Conservation (phyloP, 345 rosid species). For the Brassica juncea region DNA sequence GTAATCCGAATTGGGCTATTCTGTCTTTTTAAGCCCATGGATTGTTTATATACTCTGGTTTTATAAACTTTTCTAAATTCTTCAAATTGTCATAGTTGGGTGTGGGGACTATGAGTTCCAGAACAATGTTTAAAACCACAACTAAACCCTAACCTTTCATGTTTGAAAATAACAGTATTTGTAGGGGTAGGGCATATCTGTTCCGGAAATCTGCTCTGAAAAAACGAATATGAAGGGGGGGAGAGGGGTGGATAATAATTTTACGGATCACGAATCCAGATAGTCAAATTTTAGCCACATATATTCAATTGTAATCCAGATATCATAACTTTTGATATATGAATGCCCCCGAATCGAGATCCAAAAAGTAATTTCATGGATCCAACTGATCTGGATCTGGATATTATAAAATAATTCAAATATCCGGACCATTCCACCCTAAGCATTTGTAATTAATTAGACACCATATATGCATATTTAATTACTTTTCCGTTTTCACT, state of each 20-base stretch:
- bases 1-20: neutral
- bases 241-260: too few species aligned
- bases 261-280: too few species aligned
- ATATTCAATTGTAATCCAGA: too few species aligned
- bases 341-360: neutral
- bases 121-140: neutral
- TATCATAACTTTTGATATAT: too few species aligned
- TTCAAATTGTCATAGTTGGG: neutral
- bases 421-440: neutral
- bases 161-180: neutral
- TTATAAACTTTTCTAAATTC: neutral
- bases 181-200: neutral
- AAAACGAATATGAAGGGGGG: too few species aligned
- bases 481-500: neutral
- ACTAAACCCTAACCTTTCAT: neutral
- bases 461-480: neutral
- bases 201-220: neutral
- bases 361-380: neutral
- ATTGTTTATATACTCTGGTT: neutral
- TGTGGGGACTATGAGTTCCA: neutral
- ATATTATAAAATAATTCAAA: too few species aligned
- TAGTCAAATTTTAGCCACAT: too few species aligned
- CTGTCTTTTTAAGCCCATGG: neutral
- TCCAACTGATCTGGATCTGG: neutral
- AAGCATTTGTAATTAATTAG: neutral